Evolutionary conservation across 352 stramenopile genomes (phyloP), one percentile per base, ranked within the genome.

Genomic region (Phytophthora multivora): DNA sequence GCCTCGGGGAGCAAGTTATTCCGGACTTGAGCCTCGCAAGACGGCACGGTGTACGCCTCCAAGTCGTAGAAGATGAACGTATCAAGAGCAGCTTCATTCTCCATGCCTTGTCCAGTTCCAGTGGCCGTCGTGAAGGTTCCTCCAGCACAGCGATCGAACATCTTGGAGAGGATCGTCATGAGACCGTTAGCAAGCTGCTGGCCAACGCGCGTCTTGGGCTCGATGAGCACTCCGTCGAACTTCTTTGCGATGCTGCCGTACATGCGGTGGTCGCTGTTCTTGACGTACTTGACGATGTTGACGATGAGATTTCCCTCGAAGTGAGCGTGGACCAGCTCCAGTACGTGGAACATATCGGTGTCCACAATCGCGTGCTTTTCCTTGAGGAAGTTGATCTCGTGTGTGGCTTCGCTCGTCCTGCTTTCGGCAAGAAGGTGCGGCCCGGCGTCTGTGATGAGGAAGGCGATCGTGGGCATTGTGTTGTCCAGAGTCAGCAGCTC

Each of bases 211-310:
- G 66, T 51, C 45, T 73, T 62, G 1, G 80, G 80, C 19, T 79
- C 82, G 50, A 88, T 80, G 18, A 88, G 75, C 31, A 88, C 80
- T 59, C 80, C 80, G 39, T 71, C 62, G 39, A 90, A 83, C 39
- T 78, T 70, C 63, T 83, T 87, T 8, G 79, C 76, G 19, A 90
- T 67, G 18, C 73, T 77, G 3, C 74, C 73, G 66, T 86, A 88
- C 48, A 88, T 66, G 18, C 61, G 55, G 55, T 87, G 71, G 53
- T 87, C 77, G 25, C 56, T 76, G 57, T 71, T 71, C 49, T 80
- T 75, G 50, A 77, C 19, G 70, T 86, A 88, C 63, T 90, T 88
- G 68, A 90, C 41, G n/a, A 88, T 45, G 25, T 74, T 90, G 0
- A 88, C 66, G 21, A 90, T 79, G 26, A 90, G 73, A 19, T 74